These are phyloP conservation scores for Margaritispora aquatica DNA, from an alignment of 495 filamentous ascomycete species.

Conservation along the genomic window DNA sequence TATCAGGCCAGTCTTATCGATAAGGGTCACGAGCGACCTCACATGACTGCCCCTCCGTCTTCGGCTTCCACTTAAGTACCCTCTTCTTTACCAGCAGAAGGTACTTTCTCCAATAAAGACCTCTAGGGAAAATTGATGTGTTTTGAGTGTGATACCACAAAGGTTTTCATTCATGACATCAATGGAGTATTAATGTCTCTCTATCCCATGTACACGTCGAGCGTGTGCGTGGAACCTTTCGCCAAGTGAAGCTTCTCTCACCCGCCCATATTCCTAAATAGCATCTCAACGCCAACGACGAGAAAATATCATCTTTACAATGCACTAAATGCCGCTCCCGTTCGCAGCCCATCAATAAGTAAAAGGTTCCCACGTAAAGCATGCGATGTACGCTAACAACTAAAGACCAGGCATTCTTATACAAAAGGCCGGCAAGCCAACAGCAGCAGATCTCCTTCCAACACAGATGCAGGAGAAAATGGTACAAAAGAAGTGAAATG, in stretches of 20 bases:
- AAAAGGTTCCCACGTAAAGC: conserved; percentile 13
- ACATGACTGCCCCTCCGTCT: too few species aligned
- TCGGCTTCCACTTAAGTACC: too few species aligned
- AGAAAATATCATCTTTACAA: conserved; percentile 15
- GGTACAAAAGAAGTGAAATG: conserved; percentile 23
- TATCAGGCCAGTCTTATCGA: neutral
- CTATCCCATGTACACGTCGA: conserved; percentile 16
- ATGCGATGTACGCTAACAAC: conserved; percentile 22
- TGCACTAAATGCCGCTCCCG: conserved; percentile 19
- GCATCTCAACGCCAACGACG: conserved; percentile 15
- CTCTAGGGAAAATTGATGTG: neutral
- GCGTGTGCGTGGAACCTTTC: conserved; percentile 1
- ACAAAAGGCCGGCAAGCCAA: conserved; percentile 22
- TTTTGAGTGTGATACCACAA: neutral
- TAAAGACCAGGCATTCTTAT: conserved; percentile 20
- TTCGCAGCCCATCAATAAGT: conserved; percentile 12
- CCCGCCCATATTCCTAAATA: conserved; percentile 19
- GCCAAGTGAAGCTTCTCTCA: conserved; percentile 16
- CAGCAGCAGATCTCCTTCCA: conserved; percentile 18
- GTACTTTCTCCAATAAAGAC: too few species aligned
- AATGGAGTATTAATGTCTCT: conserved; percentile 19
- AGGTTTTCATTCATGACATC: neutral
- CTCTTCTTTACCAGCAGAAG: too few species aligned
- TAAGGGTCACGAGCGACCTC: too few species aligned
- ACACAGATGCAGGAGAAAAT: conserved; percentile 16